Evolutionary conservation across 2,329 filamentous ascomycete species (phyloP).

Genomic region (Aspergillus pseudoglaucus): DNA sequence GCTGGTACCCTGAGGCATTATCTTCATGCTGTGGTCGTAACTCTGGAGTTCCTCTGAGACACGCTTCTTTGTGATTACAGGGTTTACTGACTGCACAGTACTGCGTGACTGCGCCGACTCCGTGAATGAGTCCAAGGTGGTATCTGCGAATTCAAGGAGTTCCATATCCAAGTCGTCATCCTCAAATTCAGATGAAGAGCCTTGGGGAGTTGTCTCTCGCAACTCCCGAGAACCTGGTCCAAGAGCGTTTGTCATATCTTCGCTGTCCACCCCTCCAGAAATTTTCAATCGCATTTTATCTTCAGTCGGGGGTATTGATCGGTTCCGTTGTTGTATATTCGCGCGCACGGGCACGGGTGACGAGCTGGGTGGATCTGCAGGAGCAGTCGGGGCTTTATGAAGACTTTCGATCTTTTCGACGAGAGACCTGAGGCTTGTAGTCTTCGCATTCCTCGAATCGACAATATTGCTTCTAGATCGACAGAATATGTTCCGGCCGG

Average conservation of each 20-base stretch:
- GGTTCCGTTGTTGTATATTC: constrained; percentile 23
- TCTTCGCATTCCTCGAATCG: constrained; percentile 33
- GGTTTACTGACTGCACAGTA: background rate
- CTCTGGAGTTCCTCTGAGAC: background rate
- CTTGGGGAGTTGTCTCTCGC: constrained; percentile 9
- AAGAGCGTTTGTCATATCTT: background rate
- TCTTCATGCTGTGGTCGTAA: constrained; percentile 1
- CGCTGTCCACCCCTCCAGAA: background rate
- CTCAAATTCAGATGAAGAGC: constrained; percentile 40
- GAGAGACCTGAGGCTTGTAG: constrained; percentile 50
- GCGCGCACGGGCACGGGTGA: constrained; percentile 36
- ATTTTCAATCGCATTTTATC: constrained; percentile 1
- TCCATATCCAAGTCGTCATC: constrained; percentile 43
- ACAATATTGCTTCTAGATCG: constrained; percentile 35
- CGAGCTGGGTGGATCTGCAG: constrained; percentile 35
- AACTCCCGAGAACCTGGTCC: background rate
- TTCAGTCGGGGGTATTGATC: constrained; percentile 27
- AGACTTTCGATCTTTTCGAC: constrained; percentile 60
- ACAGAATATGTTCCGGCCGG: constrained; percentile 41
- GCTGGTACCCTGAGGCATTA: constrained; percentile 4
- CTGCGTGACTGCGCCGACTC: constrained; percentile 4
- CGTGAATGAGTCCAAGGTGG: constrained; percentile 26
- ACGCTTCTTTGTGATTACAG: constrained; percentile 1
- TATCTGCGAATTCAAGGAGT: constrained; percentile 35
- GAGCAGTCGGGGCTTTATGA: constrained; percentile 23